phyloP scores from a whole-genome alignment of 352 stramenopile genomes.

The Pelagophyceae sp. region DNA sequence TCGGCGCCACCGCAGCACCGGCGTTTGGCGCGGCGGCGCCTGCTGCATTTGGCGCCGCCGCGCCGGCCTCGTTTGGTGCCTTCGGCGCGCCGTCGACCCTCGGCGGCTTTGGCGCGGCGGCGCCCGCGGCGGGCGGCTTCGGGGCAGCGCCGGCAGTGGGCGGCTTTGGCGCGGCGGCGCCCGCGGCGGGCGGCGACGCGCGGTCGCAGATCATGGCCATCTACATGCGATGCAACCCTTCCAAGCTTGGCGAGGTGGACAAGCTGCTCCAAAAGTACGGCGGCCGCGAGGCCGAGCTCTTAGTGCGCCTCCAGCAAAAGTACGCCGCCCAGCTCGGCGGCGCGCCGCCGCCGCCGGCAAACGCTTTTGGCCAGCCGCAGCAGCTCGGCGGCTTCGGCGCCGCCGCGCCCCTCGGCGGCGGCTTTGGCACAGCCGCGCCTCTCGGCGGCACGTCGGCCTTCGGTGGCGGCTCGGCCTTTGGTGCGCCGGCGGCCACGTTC shows the following conservation, averaged over 20 bases:
- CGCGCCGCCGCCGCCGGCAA: not conserved
- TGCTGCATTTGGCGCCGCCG: not conserved
- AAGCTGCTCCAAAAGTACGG: not conserved
- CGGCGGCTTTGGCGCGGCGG: constrained; percentile 1
- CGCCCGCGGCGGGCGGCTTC: not conserved
- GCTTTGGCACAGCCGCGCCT: not conserved
- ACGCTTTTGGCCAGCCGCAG: not conserved
- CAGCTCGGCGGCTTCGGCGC: not conserved
- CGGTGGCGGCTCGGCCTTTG: constrained; percentile 8
- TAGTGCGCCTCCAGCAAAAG: not conserved
- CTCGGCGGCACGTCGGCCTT: not conserved
- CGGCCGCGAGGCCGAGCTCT: not conserved
- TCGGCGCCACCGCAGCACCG: not conserved
- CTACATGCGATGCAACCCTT: not conserved
- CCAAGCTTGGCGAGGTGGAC: not conserved
- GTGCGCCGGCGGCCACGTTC: not conserved
- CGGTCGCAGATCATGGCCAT: not conserved
- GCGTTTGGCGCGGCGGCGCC: not conserved
- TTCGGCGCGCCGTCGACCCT: not conserved
- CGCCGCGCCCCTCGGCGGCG: not conserved
- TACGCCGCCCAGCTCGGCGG: not conserved
- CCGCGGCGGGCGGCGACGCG: not conserved
- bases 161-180: not conserved
- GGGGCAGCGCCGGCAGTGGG: not conserved
- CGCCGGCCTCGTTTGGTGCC: not conserved